Conservation (phyloP, 768 basidiomycete genomes). For the Tulasnella sp. region DNA sequence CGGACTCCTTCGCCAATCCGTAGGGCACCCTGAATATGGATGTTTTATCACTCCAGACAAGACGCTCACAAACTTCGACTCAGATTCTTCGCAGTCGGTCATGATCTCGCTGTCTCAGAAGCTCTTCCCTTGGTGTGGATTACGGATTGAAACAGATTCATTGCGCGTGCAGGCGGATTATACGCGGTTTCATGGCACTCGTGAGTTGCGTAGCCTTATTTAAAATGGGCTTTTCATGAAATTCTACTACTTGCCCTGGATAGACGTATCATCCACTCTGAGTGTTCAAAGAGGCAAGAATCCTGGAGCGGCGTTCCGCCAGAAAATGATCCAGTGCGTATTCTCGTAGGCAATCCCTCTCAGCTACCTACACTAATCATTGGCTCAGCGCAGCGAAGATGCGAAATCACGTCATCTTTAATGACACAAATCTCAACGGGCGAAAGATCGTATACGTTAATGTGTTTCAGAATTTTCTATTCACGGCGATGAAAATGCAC, state of each 20-base stretch:
- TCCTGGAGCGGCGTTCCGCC: conserved; percentile 53
- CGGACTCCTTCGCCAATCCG: neutral
- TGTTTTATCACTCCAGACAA: conserved; percentile 85
- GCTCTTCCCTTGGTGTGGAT: conserved; percentile 95
- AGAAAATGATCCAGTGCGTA: conserved; percentile 67
- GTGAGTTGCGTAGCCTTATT: conserved; percentile 36
- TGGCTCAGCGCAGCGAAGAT: conserved; percentile 2
- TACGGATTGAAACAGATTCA: conserved; percentile 60
- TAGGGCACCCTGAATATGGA: conserved; percentile 87
- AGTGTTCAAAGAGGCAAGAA: conserved; percentile 56
- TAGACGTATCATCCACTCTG: conserved; percentile 56
- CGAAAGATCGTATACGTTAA: conserved; percentile 57
- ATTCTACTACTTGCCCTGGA: neutral
- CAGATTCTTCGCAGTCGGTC: conserved; percentile 3
- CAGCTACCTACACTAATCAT: neutral
- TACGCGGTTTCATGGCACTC: conserved; percentile 47
- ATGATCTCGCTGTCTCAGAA: conserved; percentile 18
- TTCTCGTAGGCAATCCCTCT: neutral
- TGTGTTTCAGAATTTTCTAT: conserved; percentile 74
- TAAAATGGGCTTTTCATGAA: neutral
- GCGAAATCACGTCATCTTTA: conserved; percentile 66
- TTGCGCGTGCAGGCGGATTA: conserved; percentile 77
- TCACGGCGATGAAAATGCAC: conserved; percentile 80
- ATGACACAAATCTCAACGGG: conserved; percentile 61
- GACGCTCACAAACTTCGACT: conserved; percentile 79